Evolutionary conservation across 192 early-diverging fungal genomes (phyloP).

Genomic region (Linnemannia schmuckeri): DNA sequence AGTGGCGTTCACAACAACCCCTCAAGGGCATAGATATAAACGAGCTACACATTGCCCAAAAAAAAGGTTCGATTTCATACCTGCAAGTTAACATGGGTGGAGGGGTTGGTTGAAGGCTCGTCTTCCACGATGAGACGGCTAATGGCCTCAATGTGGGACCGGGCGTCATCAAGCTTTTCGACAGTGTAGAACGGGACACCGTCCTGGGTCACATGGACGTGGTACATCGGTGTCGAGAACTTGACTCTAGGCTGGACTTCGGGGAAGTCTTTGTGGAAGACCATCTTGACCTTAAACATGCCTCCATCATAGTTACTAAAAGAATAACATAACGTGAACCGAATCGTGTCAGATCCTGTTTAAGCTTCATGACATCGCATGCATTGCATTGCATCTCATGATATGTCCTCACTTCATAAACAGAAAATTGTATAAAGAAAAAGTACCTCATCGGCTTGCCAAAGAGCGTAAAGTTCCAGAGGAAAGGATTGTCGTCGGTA

Average conservation of each 20-base stretch:
- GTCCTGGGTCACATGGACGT: conserved; percentile 69
- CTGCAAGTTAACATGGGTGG: conserved; percentile 44
- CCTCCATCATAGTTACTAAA: conserved; percentile 70
- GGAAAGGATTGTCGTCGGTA: conserved; percentile 67
- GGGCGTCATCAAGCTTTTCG: conserved; percentile 68
- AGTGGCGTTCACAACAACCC: not conserved
- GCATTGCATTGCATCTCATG: not conserved
- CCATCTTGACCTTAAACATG: conserved; percentile 66
- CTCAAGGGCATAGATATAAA: no score
- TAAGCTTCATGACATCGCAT: not conserved
- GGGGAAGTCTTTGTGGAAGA: conserved; percentile 70
- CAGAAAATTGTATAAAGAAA: not conserved
- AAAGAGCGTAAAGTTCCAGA: conserved; percentile 68
- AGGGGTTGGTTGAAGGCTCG: conserved; percentile 52
- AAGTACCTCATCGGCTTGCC: conserved; percentile 61
- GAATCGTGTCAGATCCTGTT: not conserved
- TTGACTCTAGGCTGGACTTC: conserved; percentile 66
- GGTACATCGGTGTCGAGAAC: conserved; percentile 71
- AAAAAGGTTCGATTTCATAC: conserved; percentile 2
- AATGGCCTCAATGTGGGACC: conserved; percentile 65
- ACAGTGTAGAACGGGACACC: conserved; percentile 70
- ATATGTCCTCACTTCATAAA: no score
- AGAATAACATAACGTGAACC: not conserved
- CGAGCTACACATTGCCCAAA: not conserved
- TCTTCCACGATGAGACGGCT: conserved; percentile 57